Evolutionary conservation across 768 basidiomycete genomes (phyloP).

Genomic region (Agaricus subrufescens): DNA sequence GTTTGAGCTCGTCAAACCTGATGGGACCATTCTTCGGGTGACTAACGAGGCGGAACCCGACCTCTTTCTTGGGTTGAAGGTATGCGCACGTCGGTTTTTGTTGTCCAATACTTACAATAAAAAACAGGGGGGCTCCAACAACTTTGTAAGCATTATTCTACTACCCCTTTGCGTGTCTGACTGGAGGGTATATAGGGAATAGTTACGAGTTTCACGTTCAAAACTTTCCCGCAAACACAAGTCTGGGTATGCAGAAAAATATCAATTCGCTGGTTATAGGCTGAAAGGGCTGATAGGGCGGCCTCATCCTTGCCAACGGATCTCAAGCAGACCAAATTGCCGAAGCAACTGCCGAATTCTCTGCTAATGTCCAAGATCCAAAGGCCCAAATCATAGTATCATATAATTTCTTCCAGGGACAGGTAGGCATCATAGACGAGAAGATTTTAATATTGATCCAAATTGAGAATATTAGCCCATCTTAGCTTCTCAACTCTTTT

Average conservation of each 20-base stretch:
- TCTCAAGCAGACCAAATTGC: slow-evolving; percentile 19
- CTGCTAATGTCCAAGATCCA: slow-evolving; percentile 39
- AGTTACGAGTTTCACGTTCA: slow-evolving; percentile 53
- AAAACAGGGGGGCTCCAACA: slow-evolving; percentile 55
- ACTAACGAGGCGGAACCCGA: slow-evolving; percentile 28
- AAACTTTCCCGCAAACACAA: slow-evolving; percentile 47
- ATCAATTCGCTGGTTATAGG: neutral
- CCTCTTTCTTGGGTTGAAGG: slow-evolving; percentile 34
- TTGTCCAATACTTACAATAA: neutral
- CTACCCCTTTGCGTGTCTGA: slow-evolving; percentile 8
- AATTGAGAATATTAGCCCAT: neutral
- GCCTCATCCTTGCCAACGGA: slow-evolving; percentile 32
- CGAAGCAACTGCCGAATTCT: slow-evolving; percentile 37
- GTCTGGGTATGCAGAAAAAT: slow-evolving; percentile 47
- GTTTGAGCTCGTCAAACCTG: slow-evolving; percentile 54
- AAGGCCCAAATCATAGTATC: slow-evolving; percentile 48
- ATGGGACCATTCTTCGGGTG: slow-evolving; percentile 37
- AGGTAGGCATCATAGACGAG: neutral
- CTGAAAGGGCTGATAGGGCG: slow-evolving; percentile 34
- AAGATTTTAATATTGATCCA: neutral
- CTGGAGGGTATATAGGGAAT: slow-evolving; percentile 33
- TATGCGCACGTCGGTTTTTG: neutral
- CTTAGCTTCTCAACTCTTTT: slow-evolving; percentile 45
- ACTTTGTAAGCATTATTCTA: slow-evolving; percentile 34
- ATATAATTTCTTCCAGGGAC: slow-evolving; percentile 30